A percentile compares a stretch with the other conserved stretches of the same genome.
These are phyloP conservation scores for Colletotrichum spaethianum DNA, from an alignment of 2,329 filamentous ascomycete genomes.

Conservation along the genomic window DNA sequence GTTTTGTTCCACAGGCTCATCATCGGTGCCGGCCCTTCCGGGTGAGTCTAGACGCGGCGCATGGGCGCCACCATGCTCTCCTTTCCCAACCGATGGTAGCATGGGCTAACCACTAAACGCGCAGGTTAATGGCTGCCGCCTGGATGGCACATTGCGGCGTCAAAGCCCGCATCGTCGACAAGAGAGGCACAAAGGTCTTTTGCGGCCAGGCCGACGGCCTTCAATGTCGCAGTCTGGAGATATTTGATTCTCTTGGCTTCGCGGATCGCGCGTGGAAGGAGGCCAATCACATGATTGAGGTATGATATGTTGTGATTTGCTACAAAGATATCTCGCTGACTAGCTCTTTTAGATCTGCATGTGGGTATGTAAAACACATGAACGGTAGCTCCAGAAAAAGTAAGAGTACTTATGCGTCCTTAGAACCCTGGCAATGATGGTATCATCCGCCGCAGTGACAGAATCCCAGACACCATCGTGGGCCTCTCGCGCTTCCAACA, in stretches of 20 bases:
- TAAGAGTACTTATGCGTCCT: conserved; percentile 49
- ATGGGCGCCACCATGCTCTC: neutral
- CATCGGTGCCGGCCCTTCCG: conserved; percentile 53
- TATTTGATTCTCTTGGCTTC: conserved; percentile 81
- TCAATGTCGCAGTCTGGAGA: conserved; percentile 78
- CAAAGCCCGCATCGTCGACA: conserved; percentile 61
- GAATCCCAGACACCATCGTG: conserved; percentile 74
- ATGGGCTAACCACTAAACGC: conserved; percentile 44
- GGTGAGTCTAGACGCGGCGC: conserved; percentile 18
- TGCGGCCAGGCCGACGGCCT: conserved; percentile 62
- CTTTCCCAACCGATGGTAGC: neutral
- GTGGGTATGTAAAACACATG: conserved; percentile 30
- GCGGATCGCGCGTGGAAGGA: conserved; percentile 76
- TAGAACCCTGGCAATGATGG: conserved; percentile 76
- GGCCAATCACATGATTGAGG: conserved; percentile 78
- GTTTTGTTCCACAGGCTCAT: conserved; percentile 50
- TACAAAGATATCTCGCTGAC: conserved; percentile 33
- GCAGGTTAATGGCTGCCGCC: conserved; percentile 59
- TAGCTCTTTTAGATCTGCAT: conserved; percentile 26
- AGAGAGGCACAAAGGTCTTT: conserved; percentile 56
- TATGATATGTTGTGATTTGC: conserved; percentile 49
- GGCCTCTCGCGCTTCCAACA: conserved; percentile 76
- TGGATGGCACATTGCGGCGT: conserved; percentile 60
- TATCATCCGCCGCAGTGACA: conserved; percentile 68
- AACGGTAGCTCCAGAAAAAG: neutral